Evolutionary conservation across 768 basidiomycete species (phyloP), one percentile per base, ranked within the genome.

Genomic region (Rhodotorula paludigena): DNA sequence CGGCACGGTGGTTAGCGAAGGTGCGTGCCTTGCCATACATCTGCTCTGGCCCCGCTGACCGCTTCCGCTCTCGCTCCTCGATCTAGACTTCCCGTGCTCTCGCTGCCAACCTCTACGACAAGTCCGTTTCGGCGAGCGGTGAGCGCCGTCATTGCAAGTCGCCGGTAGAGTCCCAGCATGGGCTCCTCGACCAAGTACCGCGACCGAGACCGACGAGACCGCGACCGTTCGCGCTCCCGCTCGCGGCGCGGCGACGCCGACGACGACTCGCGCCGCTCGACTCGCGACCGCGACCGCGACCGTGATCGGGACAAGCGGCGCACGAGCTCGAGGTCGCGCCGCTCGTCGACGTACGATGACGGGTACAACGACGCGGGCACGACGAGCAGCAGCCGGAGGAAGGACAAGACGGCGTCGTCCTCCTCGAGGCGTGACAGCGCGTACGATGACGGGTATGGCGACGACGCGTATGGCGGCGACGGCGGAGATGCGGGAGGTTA

Each of bases 251-350:
- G n/a, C n/a, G n/a, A n/a, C n/a, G n/a, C n/a, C n/a, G n/a, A n/a
- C n/a, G n/a, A n/a, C n/a, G n/a, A n/a, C 32, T 35, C 57, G 32
- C 25, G 25, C 30, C 48, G 60, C 9, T 48, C 60, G 36, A 33
- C 15, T n/a, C 39, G 60, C 18, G 60, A 56, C 18, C 49, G 49
- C 14, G 52, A 52, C 51, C 33, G 42, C 51, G 60, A 54, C 33
- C 14, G 42, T 14, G 54, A 55, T 18, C 36, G 38, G n/a, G 38
- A 55, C 16, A 14, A 25, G 8, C 25, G 38, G 36, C 9, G 20
- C n/a, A 16, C 16, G 14, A 2, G 39, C 9, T n/a, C 39, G 3
- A 54, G 53, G n/a, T 38, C 36, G 23, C 12, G 35, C 23, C 9
- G 35, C 20, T 15, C 23, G 12, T 33, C 16, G 18, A 5, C 8